Evolutionary conservation across 1,284 basidiomycete genomes (phyloP).

Genomic region (Leccinum pseudoinsigne): DNA sequence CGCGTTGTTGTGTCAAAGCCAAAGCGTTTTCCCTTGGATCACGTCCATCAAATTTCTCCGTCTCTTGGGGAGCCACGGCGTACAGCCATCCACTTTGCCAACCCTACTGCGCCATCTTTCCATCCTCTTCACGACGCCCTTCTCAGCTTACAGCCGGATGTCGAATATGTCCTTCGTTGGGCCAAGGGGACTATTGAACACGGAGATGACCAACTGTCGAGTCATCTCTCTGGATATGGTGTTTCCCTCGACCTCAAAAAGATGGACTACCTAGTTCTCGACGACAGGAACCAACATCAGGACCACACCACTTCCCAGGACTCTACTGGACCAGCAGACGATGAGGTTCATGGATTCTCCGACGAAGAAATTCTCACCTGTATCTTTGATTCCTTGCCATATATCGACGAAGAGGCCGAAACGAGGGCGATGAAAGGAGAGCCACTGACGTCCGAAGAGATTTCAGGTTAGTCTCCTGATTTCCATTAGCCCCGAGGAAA

Average conservation of each 20-base stretch:
- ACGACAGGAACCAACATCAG: constrained; percentile 59
- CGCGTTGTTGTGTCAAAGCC: constrained; percentile 34
- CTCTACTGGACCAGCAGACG: constrained; percentile 7
- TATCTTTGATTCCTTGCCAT: constrained; percentile 56
- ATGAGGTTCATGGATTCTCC: constrained; percentile 21
- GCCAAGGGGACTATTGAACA: constrained; percentile 36
- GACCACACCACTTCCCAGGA: neutral
- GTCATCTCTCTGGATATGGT: constrained; percentile 83
- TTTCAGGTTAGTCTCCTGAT: constrained; percentile 43
- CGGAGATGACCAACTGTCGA: constrained; percentile 30
- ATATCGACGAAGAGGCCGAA: constrained; percentile 48
- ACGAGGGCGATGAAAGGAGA: constrained; percentile 38
- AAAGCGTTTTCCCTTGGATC: constrained; percentile 69
- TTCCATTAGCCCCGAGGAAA: neutral
- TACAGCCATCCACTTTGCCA: constrained; percentile 76
- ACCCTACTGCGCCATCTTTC: constrained; percentile 59
- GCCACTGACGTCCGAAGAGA: constrained; percentile 65
- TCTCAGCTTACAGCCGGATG: constrained; percentile 44
- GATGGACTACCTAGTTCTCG: constrained; percentile 94
- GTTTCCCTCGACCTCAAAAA: constrained; percentile 94
- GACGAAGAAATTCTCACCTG: constrained; percentile 30
- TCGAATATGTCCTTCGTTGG: constrained; percentile 75
- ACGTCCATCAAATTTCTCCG: constrained; percentile 52
- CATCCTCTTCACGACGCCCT: constrained; percentile 67
- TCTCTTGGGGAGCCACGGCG: constrained; percentile 45